phyloP scores from a whole-genome alignment of 352 stramenopile species.

The Pythium chondricola region DNA sequence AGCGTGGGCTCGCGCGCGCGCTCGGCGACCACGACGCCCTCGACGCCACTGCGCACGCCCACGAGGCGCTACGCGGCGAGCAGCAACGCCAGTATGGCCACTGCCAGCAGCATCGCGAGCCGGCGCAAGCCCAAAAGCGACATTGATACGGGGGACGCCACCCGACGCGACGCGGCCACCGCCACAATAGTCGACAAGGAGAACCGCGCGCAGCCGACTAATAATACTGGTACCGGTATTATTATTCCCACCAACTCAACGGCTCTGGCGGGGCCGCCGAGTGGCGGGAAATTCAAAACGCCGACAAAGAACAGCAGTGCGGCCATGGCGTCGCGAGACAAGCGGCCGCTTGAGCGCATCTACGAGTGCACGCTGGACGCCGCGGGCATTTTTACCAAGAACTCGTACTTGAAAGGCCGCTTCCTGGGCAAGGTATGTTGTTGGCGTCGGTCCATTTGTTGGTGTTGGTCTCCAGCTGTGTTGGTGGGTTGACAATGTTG shows the following conservation, averaged over 20 bases:
- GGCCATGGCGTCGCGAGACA: conserved; percentile 1
- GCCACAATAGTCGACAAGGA: conserved; percentile 15
- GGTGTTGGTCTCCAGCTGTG: too few relatives aligned
- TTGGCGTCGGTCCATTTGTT: too few relatives aligned
- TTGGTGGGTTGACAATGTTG: too few relatives aligned
- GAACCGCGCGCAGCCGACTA: conserved; percentile 7
- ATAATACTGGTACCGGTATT: too few relatives aligned
- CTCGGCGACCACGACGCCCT: background rate
- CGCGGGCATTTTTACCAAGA: conserved; percentile 47
- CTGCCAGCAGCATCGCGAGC: background rate
- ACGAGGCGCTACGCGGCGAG: too few relatives aligned
- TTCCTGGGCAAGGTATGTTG: conserved; percentile 92
- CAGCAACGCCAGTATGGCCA: background rate
- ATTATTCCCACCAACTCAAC: background rate
- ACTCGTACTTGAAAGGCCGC: conserved; percentile 88
- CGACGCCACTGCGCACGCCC: too few relatives aligned
- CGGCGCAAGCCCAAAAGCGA: too few relatives aligned
- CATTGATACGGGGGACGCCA: too few relatives aligned
- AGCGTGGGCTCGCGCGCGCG: background rate
- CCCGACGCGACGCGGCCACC: background rate
- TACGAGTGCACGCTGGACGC: conserved; percentile 56
- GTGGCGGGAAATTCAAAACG: background rate
- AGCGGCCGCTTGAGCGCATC: conserved; percentile 37
- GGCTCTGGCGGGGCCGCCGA: background rate
- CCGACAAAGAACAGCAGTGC: background rate